Percentiles rank a stretch among this genome's conserved stretches.
Evolutionary conservation across 768 basidiomycete species (phyloP).

Genomic region (Mycena pura): DNA sequence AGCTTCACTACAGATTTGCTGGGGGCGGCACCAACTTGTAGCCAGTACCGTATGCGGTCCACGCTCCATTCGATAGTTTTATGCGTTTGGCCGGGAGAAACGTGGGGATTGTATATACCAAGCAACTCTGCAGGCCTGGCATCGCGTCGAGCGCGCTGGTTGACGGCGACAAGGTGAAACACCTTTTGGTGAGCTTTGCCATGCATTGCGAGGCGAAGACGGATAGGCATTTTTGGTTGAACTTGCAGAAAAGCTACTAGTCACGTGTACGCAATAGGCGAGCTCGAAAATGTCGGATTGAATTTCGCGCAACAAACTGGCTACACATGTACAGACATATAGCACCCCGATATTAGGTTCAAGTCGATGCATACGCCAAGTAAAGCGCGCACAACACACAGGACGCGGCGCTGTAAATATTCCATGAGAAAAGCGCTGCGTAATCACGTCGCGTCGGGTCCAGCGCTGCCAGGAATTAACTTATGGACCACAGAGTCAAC

Average conservation of each 20-base stretch:
- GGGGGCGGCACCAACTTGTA: constrained; percentile 84
- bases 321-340: too few species aligned
- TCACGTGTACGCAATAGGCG: too few species aligned
- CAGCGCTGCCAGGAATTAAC: constrained; percentile 76
- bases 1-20: constrained; percentile 78
- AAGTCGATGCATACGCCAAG: too few species aligned
- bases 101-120: constrained; percentile 82
- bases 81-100: constrained; percentile 53
- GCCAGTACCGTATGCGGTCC: constrained; percentile 89
- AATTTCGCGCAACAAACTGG: too few species aligned
- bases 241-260: too few species aligned
- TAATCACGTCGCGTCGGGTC: constrained; percentile 55
- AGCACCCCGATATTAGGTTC: too few species aligned
- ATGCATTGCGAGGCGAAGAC: constrained; percentile 85
- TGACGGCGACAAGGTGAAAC: constrained; percentile 86
- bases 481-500: constrained; percentile 31
- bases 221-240: constrained; percentile 86
- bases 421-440: too few species aligned
- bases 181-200: constrained; percentile 76
- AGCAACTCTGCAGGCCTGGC: constrained; percentile 88
- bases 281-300: too few species aligned
- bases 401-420: too few species aligned
- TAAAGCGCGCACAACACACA: too few species aligned
- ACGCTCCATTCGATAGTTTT: constrained; percentile 92
- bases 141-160: constrained; percentile 73